Base-by-base conservation (phyloP, 1,284 basidiomycete species). In the Microbotryum intermedium region DNA sequence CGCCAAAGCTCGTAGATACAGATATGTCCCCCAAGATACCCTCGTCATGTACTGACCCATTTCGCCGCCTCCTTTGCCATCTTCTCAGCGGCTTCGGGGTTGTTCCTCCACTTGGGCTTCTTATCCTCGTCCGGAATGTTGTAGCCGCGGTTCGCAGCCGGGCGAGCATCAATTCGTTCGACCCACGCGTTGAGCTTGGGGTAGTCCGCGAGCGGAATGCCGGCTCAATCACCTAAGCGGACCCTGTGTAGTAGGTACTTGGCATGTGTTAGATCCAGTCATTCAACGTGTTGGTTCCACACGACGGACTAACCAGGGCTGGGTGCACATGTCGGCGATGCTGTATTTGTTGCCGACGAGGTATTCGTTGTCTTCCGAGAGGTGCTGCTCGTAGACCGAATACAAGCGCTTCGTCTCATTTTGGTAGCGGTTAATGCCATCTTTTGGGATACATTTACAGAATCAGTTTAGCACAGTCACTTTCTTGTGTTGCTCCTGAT, bases 341-440 rank as follows among this genome's bases (percentile, higher is more conserved):
- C 60, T 55, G 58, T 59, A 68, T 44, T 60, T 59, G 43, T 51
- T 60, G n/a, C 67, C 67, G 8, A 64, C 65, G 29, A 68, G 62
- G 42, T 49, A 68, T 6, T 64, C 60, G 50, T 45, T 51, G 50
- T 60, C 64, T 28, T 51, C 30, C 8, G 54, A 43, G 21, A 68
- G 51, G 46, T 68, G 67, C 23, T 55, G 39, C 54, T 68, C 65
- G 42, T 59, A 59, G 30, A 62, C 58, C 11, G 51, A 34, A 39
- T 61, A 67, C 2, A 68, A 57, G 11, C 67, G 55, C 29, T 44
- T 49, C 0, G 65, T 65, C 56, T 68, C 67, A 51, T 64, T 59
- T 51, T 65, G 65, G 59, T 64, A 61, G 8, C 64, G 42, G 52
- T 34, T 26, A 23, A 49, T 46, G n/a, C 55, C 53, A 43, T 29